Evolutionary conservation across 2,329 filamentous ascomycete genomes (phyloP).

Genomic region (Aspergillus pseudoviridinutans): DNA sequence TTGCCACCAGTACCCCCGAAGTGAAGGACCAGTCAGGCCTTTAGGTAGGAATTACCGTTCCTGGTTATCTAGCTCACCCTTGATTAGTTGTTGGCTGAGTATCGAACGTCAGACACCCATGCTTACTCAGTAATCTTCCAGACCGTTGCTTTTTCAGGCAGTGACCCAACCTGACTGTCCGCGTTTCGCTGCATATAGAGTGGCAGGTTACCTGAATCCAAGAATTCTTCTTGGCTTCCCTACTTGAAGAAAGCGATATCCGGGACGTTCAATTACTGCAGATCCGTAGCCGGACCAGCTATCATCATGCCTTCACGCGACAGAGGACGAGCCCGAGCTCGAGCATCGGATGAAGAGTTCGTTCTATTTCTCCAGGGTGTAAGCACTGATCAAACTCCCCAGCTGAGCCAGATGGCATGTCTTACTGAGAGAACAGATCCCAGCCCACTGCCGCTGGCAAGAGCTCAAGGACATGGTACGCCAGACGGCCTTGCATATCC

Average conservation of each 20-base stretch:
- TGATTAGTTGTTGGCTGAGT: background rate
- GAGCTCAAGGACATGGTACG: slow-evolving; percentile 44
- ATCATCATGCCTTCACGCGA: slow-evolving; percentile 31
- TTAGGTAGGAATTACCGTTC: background rate
- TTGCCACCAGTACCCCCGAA: background rate
- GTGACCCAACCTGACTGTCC: background rate
- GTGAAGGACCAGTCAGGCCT: background rate
- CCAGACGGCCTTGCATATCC: slow-evolving; percentile 42
- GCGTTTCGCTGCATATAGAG: background rate
- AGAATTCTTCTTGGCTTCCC: background rate
- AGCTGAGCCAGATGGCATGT: background rate
- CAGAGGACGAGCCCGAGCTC: slow-evolving; percentile 29
- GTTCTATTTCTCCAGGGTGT: slow-evolving; percentile 44
- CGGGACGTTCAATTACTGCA: background rate
- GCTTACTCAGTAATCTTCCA: background rate
- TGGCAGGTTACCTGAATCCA: background rate
- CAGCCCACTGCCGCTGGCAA: slow-evolving; percentile 43
- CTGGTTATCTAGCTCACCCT: background rate
- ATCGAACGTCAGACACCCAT: background rate
- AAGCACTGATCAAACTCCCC: slow-evolving; percentile 13
- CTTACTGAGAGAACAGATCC: slow-evolving; percentile 30
- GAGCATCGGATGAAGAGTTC: slow-evolving; percentile 40
- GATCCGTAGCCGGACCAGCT: background rate
- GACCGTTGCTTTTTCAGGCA: background rate
- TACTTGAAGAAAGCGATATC: background rate